phyloP scores from a whole-genome alignment of 208 protist genomes.

The Acanthamoeba sp. region DNA sequence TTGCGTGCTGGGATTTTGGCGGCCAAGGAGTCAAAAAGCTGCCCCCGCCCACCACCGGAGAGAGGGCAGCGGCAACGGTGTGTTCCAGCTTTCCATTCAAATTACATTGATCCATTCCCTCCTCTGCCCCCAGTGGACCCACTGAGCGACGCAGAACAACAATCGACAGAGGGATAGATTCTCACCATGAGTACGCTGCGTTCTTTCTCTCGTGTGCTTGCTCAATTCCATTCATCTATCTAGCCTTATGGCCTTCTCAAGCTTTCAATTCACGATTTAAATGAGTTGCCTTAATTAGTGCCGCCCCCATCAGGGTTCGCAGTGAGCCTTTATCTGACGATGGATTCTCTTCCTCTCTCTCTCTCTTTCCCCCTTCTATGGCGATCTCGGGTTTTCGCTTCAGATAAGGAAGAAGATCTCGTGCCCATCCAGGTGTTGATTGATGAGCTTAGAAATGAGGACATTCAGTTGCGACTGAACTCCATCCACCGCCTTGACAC shows the following conservation, averaged over 20 bases:
- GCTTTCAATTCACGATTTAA: no score
- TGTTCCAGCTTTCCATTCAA: slow-evolving; percentile 5
- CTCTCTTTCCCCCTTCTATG: background rate
- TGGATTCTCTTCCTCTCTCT: background rate
- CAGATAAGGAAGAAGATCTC: slow-evolving; percentile 91
- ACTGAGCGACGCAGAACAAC: background rate
- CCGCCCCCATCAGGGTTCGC: background rate
- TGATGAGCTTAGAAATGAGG: slow-evolving; percentile 96
- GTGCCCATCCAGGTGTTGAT: slow-evolving; percentile 97
- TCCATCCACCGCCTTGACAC: slow-evolving; percentile 97
- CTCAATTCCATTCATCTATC: background rate
- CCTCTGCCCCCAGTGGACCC: background rate
- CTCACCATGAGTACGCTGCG: background rate
- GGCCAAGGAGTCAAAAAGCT: background rate
- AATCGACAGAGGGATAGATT: background rate
- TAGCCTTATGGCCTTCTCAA: no score
- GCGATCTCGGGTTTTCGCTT: background rate
- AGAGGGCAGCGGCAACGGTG: background rate
- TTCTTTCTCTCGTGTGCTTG: background rate
- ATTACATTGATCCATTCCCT: background rate
- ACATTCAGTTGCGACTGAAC: slow-evolving; percentile 96
- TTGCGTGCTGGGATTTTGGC: background rate
- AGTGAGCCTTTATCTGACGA: background rate
- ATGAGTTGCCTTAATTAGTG: background rate
- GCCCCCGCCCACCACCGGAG: background rate